Percentiles rank a stretch among this genome's conserved stretches.
Conservation (phyloP, 2,329 filamentous ascomycete genomes). For the Drechmeria coniospora region DNA sequence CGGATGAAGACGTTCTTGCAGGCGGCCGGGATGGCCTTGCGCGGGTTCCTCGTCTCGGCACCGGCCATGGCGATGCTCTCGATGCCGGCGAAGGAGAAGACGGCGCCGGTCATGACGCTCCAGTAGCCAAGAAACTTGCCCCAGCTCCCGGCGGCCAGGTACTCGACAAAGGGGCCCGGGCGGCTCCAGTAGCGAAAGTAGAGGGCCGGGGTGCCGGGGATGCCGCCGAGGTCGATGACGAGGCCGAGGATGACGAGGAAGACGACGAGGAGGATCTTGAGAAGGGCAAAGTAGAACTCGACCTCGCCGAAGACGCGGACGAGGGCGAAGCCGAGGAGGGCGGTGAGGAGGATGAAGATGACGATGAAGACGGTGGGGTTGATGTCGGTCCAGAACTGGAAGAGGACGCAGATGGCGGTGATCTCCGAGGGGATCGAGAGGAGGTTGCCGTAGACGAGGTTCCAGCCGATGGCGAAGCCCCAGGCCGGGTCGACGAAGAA, state of each 20-base stretch:
- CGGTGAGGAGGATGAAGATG: conserved; percentile 32
- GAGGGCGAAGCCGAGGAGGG: conserved; percentile 41
- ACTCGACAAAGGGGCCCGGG: conserved; percentile 52
- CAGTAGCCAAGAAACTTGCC: conserved; percentile 54
- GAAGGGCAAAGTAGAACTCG: conserved; percentile 33
- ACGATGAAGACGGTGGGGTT: conserved; percentile 34
- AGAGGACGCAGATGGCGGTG: conserved; percentile 44
- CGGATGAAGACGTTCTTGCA: conserved; percentile 43
- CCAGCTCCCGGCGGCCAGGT: conserved; percentile 40
- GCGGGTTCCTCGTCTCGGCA: conserved; percentile 40
- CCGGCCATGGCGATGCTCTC: conserved; percentile 46
- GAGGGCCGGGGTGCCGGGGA: conserved; percentile 39
- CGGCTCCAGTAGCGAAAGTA: conserved; percentile 57
- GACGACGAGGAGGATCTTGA: conserved; percentile 46
- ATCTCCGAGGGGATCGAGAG: conserved; percentile 44
- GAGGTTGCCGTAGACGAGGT: conserved; percentile 38
- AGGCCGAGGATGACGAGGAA: conserved; percentile 46
- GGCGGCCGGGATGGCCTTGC: conserved; percentile 35
- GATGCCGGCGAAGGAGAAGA: conserved; percentile 55
- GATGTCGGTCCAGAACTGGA: conserved; percentile 48
- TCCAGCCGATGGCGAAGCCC: conserved; percentile 39
- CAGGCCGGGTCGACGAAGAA: conserved; percentile 46
- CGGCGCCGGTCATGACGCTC: conserved; percentile 45
- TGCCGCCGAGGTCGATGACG: conserved; percentile 46
- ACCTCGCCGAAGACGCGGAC: conserved; percentile 46